Evolutionary conservation across 371 early-diverging fungal species (phyloP).

Genomic region (Saksenaea vasiformis): DNA sequence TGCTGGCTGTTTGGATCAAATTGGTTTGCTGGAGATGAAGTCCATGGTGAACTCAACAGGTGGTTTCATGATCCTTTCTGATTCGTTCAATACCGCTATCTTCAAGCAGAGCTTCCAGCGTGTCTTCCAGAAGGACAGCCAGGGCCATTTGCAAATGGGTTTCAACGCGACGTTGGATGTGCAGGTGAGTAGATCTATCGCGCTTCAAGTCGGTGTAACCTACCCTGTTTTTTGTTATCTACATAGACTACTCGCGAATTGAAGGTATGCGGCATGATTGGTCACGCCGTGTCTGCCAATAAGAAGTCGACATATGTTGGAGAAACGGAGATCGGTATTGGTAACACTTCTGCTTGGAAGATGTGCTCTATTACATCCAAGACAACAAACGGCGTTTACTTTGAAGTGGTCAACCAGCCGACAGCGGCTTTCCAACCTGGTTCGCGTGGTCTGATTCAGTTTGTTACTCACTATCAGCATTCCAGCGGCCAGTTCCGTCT

Average conservation of each 20-base stretch:
- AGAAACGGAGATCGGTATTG: constrained; percentile 98
- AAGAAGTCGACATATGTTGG: constrained; percentile 92
- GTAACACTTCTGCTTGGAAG: constrained; percentile 94
- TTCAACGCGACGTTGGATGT: constrained; percentile 99
- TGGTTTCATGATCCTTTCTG: constrained; percentile 96
- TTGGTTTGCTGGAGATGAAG: constrained; percentile 96
- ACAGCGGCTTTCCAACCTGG: constrained; percentile 83
- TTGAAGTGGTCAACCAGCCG: constrained; percentile 93
- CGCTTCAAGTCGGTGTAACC: neutral
- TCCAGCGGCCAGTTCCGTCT: constrained; percentile 88
- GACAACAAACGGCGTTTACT: constrained; percentile 90
- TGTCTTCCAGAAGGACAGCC: constrained; percentile 88
- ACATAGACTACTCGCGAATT: constrained; percentile 88
- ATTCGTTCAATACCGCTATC: constrained; percentile 94
- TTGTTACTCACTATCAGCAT: constrained; percentile 95
- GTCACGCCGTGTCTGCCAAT: constrained; percentile 88
- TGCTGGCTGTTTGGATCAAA: constrained; percentile 56
- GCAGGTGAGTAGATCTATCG: constrained; percentile 50
- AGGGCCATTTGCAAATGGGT: constrained; percentile 90
- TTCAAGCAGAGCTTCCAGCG: constrained; percentile 97
- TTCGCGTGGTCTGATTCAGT: constrained; percentile 91
- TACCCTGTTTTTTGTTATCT: neutral
- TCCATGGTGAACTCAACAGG: constrained; percentile 90
- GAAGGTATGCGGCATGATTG: constrained; percentile 95
- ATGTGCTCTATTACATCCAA: constrained; percentile 87